Conservation (phyloP, 2,329 filamentous ascomycete species). For the Trichoderma polysporum region DNA sequence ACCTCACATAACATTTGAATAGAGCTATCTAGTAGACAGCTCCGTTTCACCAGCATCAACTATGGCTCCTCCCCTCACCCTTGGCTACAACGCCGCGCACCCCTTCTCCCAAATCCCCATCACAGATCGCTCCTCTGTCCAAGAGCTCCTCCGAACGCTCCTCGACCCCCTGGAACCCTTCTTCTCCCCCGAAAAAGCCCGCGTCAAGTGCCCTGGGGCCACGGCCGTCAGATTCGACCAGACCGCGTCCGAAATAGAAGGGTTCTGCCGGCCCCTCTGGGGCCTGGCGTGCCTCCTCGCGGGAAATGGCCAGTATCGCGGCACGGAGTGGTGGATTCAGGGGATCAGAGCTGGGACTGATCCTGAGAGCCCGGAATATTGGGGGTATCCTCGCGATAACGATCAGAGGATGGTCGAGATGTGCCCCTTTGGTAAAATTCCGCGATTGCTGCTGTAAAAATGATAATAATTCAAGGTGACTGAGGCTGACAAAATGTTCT, state of each 20-base stretch:
- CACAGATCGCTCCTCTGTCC: constrained; percentile 43
- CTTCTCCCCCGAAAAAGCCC: constrained; percentile 48
- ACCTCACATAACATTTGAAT: background rate
- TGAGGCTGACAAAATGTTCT: background rate
- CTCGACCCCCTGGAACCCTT: constrained; percentile 70
- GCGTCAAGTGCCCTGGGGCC: constrained; percentile 56
- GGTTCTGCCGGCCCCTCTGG: constrained; percentile 74
- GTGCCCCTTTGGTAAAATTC: constrained; percentile 63
- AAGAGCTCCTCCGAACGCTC: constrained; percentile 60
- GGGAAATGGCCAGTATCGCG: constrained; percentile 64
- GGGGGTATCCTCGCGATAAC: constrained; percentile 72
- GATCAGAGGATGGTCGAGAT: constrained; percentile 72
- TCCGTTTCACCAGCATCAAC: background rate
- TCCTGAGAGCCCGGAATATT: constrained; percentile 68
- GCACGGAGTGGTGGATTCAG: constrained; percentile 58
- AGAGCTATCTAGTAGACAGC: background rate
- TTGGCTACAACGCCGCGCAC: constrained; percentile 55
- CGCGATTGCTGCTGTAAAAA: background rate
- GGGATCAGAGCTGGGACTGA: constrained; percentile 71
- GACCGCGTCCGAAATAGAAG: constrained; percentile 73
- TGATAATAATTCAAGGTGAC: background rate
- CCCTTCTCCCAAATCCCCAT: constrained; percentile 56
- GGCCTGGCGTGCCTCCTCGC: constrained; percentile 69
- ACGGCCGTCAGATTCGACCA: constrained; percentile 78
- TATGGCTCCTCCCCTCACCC: constrained; percentile 28